A percentile compares a stretch with the other conserved stretches of the same genome.
phyloP scores from a whole-genome alignment of 768 basidiomycete species.

The Termitomyces heimii region DNA sequence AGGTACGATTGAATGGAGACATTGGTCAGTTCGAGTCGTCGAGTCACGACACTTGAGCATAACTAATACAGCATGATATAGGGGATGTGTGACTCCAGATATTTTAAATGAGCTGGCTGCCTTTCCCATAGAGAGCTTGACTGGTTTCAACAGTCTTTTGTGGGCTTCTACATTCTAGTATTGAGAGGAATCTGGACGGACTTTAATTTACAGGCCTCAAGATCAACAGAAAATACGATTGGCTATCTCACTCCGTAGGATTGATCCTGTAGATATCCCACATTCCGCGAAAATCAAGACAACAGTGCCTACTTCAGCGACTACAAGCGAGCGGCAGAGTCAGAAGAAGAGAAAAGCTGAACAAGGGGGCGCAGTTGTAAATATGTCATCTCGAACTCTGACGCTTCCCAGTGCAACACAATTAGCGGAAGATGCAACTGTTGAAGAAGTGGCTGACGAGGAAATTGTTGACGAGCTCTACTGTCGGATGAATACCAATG shows the following conservation, averaged over 20 bases:
- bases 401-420: conserved; percentile 11
- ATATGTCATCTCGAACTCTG: neutral
- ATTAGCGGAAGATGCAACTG: conserved; percentile 30
- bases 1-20: conserved; percentile 69
- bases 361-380: conserved; percentile 10
- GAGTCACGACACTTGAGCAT: neutral
- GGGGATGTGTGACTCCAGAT: conserved; percentile 67
- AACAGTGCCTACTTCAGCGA: neutral
- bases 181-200: neutral
- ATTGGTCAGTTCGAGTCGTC: conserved; percentile 46
- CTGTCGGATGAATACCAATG: conserved; percentile 47
- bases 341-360: conserved; percentile 42
- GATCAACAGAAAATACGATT: conserved; percentile 60
- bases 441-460: conserved; percentile 38
- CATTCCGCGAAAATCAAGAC: conserved; percentile 26
- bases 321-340: conserved; percentile 16
- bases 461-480: conserved; percentile 66
- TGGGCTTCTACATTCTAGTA: conserved; percentile 22
- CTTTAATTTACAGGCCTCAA: conserved; percentile 29
- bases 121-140: conserved; percentile 32
- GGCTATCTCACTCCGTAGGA: conserved; percentile 47
- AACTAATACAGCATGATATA: conserved; percentile 20
- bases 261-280: conserved; percentile 58
- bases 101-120: conserved; percentile 47
- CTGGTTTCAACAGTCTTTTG: conserved; percentile 50